Evolutionary conservation across 495 filamentous ascomycete genomes (phyloP).

Genomic region (Penicillium pulvis): DNA sequence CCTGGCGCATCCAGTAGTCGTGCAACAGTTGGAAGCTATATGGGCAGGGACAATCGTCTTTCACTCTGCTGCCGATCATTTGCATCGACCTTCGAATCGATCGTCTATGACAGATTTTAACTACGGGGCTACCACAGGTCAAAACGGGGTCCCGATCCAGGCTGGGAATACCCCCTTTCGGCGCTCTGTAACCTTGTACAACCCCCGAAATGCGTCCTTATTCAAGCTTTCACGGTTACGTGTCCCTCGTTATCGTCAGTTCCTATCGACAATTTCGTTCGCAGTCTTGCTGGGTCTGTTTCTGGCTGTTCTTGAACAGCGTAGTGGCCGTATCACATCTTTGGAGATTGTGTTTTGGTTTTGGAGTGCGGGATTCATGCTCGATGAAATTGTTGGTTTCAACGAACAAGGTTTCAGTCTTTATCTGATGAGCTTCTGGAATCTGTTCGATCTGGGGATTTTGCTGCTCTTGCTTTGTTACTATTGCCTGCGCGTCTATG

Average conservation of each 20-base stretch:
- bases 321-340: constrained; percentile 73
- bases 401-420: constrained; percentile 92
- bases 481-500: constrained; percentile 84
- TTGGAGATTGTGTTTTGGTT: constrained; percentile 92
- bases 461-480: constrained; percentile 83
- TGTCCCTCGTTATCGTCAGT: constrained; percentile 86
- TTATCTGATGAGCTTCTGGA: constrained; percentile 97
- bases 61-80: constrained; percentile 78
- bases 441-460: constrained; percentile 88
- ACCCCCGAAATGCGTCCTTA: constrained; percentile 82
- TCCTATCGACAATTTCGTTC: constrained; percentile 83
- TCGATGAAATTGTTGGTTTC: constrained; percentile 91
- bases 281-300: constrained; percentile 81
- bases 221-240: constrained; percentile 89
- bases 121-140: constrained; percentile 26
- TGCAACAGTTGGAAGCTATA: constrained; percentile 91
- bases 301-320: constrained; percentile 68
- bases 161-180: constrained; percentile 45
- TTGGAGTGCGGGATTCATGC: constrained; percentile 95
- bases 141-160: constrained; percentile 19
- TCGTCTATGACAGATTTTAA: constrained; percentile 28
- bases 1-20: constrained; percentile 82
- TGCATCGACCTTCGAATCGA: constrained; percentile 59
- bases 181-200: constrained; percentile 82
- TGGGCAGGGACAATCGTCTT: constrained; percentile 95